These are phyloP conservation scores for Yamadazyma mexicana DNA, from an alignment of 1,139 yeast species.

Conservation along the genomic window DNA sequence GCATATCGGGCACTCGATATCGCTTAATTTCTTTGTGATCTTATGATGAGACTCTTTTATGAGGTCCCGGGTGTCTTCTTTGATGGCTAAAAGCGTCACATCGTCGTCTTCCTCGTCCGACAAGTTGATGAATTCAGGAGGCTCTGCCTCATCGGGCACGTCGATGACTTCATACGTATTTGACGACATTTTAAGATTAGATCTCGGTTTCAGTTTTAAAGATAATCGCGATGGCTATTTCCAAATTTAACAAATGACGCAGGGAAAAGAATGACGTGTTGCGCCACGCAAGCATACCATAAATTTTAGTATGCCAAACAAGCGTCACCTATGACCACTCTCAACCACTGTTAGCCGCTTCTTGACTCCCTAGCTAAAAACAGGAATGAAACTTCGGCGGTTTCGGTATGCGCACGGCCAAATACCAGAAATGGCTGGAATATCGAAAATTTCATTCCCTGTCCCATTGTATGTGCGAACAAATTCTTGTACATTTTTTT, in stretches of 20 bases:
- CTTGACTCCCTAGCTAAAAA: too few relatives aligned
- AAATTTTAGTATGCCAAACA: too few relatives aligned
- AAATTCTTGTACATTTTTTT: neutral
- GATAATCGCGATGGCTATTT: neutral
- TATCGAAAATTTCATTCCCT: neutral
- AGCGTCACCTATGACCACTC: neutral
- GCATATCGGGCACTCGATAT: slow-evolving; percentile 48
- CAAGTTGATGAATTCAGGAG: slow-evolving; percentile 2
- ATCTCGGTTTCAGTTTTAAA: too few relatives aligned
- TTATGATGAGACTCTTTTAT: slow-evolving; percentile 23
- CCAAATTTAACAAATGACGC: neutral
- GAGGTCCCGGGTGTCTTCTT: slow-evolving; percentile 35
- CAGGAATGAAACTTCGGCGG: neutral
- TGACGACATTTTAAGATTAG: neutral
- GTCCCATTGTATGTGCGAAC: neutral
- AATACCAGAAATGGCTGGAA: neutral
- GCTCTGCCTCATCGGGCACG: neutral
- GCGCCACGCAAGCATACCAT: too few relatives aligned
- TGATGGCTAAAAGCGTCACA: slow-evolving; percentile 39
- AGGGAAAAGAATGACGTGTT: too few relatives aligned
- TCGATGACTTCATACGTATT: neutral
- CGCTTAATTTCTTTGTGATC: slow-evolving; percentile 32
- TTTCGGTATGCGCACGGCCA: slow-evolving; percentile 1
- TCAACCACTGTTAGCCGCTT: too few relatives aligned
- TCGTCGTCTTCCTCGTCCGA: slow-evolving; percentile 32